phyloP scores from a whole-genome alignment of 192 early-diverging fungal species.

The Linderina pennispora region DNA sequence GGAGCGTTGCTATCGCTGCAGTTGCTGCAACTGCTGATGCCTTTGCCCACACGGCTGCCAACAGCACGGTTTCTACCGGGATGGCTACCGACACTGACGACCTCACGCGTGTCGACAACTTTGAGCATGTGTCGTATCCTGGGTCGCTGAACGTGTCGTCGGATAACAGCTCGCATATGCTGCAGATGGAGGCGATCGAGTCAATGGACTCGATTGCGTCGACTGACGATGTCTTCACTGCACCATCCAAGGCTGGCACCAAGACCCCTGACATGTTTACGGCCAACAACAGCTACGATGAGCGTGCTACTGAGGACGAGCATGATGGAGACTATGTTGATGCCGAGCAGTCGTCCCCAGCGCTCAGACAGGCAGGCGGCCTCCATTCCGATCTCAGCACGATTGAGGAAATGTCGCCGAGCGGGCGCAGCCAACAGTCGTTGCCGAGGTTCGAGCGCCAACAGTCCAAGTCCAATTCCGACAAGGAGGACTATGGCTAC shows the following conservation, averaged over 20 bases:
- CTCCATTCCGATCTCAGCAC: too few relatives aligned
- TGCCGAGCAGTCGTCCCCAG: too few relatives aligned
- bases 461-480: conserved; percentile 24
- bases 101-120: not conserved
- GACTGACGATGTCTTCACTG: too few relatives aligned
- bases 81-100: not conserved
- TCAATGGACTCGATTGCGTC: not conserved
- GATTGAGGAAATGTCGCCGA: too few relatives aligned
- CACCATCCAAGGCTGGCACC: too few relatives aligned
- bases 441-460: not conserved
- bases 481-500: conserved; percentile 45
- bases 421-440: too few relatives aligned
- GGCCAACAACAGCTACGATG: too few relatives aligned
- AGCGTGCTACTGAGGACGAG: too few relatives aligned
- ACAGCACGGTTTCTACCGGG: not conserved
- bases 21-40: not conserved
- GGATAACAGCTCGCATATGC: not conserved
- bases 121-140: not conserved
- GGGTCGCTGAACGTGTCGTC: not conserved
- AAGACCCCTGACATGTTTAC: too few relatives aligned
- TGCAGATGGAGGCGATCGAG: not conserved
- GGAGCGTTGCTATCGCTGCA: too few relatives aligned
- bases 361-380: too few relatives aligned
- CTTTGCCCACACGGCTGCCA: not conserved
- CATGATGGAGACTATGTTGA: too few relatives aligned